Evolutionary conservation across 2,329 filamentous ascomycete genomes (phyloP), one percentile per base, ranked within the genome.

Genomic region (Ophiocordyceps polyrhachis-furcata): DNA sequence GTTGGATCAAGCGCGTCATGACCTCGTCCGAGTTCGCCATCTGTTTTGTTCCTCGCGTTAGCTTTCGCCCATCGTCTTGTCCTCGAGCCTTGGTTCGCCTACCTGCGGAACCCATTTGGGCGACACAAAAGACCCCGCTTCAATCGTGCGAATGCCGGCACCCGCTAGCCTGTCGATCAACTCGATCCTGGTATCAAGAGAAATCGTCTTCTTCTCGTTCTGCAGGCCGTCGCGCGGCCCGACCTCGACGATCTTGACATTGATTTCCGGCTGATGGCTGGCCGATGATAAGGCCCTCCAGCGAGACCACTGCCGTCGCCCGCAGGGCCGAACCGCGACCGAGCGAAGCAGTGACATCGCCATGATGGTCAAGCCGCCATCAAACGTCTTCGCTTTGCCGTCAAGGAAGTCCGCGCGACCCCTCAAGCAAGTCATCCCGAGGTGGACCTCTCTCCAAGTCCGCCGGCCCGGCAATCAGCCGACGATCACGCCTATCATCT

Each of bases 21-120:
- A 91, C 83, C 38, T 83, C 71, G 56, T 74, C 73, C 2, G 84
- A 88, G 54, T 83, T 81, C 50, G 79, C 79, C 83, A 89, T 88
- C 80, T 85, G 44, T 8, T n/a, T n/a, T 5, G 25, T 28, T 28
- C 7, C 25, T 15, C 38, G 12, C 14, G 12, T 23, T 15, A 5
- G 14, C 20, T 41, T 6, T 19, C 14, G 7, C 14, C 12, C 23
- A 15, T 11, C 2, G 8, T 23, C 21, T 4, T 13, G 3, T 15
- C 21, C 14, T 14, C 13, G 4, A 4, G 14, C 20, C 40, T n/a
- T 21, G 12, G 14, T 9, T n/a, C 17, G 23, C 58, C 49, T 54
- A 85, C 76, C 69, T 91, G 86, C 4, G 86, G 85, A 43, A 88
- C 79, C 74, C 82, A 88, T 73, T 83, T 86, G 1, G 85, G 83